A percentile compares a stretch with the other conserved stretches of the same genome.
Conservation (phyloP, 352 stramenopile genomes). For the Globisporangium nodosum region DNA sequence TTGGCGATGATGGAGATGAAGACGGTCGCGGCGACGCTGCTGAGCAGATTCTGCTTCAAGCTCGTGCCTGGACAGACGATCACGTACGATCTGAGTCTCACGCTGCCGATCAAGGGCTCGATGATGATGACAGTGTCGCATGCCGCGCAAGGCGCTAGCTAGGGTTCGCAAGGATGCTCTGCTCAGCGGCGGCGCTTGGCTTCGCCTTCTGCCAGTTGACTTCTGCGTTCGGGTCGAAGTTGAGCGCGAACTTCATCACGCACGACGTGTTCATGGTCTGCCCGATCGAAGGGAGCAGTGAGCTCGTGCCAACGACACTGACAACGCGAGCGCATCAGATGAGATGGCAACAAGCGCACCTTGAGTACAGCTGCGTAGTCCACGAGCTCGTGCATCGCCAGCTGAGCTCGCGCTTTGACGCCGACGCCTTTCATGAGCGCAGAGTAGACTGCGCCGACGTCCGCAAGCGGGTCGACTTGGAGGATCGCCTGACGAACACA, state of each 20-base stretch:
- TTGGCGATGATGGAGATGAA: slow-evolving; percentile 85
- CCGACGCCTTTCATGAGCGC: slow-evolving; percentile 35
- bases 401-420: slow-evolving; percentile 33
- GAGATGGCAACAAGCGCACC: slow-evolving; percentile 16
- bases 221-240: slow-evolving; percentile 60
- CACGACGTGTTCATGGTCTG: slow-evolving; percentile 65
- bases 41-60: slow-evolving; percentile 52
- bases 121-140: too few relatives aligned
- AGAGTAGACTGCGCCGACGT: slow-evolving; percentile 21
- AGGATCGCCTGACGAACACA: slow-evolving; percentile 25
- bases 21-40: slow-evolving; percentile 43
- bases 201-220: slow-evolving; percentile 32
- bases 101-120: slow-evolving; percentile 3
- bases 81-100: slow-evolving; percentile 44
- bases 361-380: slow-evolving; percentile 50
- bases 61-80: slow-evolving; percentile 22
- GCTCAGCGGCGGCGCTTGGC: background rate
- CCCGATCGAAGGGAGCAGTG: too few relatives aligned
- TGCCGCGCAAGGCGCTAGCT: too few relatives aligned
- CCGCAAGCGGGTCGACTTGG: slow-evolving; percentile 44
- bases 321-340: slow-evolving; percentile 1
- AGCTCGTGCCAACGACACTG: too few relatives aligned
- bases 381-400: slow-evolving; percentile 43
- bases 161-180: too few relatives aligned
- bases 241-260: slow-evolving; percentile 76